Base-by-base conservation (phyloP, 2,329 filamentous ascomycete genomes). In the Aureobasidium namibiae region DNA sequence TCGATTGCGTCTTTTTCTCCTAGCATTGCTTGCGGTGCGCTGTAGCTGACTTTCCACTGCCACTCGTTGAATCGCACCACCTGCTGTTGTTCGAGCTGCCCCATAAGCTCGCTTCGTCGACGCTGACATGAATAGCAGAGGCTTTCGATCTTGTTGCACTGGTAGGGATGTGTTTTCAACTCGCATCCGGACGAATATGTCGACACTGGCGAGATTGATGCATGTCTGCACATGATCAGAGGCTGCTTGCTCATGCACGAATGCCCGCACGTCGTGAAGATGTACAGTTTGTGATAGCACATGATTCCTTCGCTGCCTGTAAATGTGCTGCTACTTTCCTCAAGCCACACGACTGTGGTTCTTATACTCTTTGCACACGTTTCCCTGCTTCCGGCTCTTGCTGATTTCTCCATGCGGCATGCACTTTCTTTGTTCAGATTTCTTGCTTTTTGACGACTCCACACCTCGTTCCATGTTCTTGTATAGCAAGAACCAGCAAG, bases 251-350 rank as follows among this genome's bases (percentile, higher is more conserved):
- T 68, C 59, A 70, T 69, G 13, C 65, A 66, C 16, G 71, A 70
- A 64, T 78, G 75, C 21, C 75, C 75, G 66, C 75, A 77, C 33
- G 67, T 69, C 8, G 70, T 61, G 65, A 74, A 77, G 60, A 77
- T 72, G 65, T 68, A 71, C 33, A 74, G 69, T 39, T 67, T 70
- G 64, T 77, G 73, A 63, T 73, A 75, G 67, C 75, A 77, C 75
- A 77, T 78, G 13, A 10, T 33, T 52, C 45, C 31, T 23, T 53
- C 56, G 5, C 65, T 61, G 36, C 7, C 41, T 39, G 36, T 31
- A 7, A 21, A 11, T 29, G 41, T 18, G 16, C 21, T 23, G 13
- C 42, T 23, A 45, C 10, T 36, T 9, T 26, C 23, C 7, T 36
- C 39, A 23, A 29, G 18, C 13, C 13, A 8, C 7, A 4, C 16